Base-by-base conservation (phyloP, 2,329 filamentous ascomycete species). In the Neocatenulostroma microsporum region DNA sequence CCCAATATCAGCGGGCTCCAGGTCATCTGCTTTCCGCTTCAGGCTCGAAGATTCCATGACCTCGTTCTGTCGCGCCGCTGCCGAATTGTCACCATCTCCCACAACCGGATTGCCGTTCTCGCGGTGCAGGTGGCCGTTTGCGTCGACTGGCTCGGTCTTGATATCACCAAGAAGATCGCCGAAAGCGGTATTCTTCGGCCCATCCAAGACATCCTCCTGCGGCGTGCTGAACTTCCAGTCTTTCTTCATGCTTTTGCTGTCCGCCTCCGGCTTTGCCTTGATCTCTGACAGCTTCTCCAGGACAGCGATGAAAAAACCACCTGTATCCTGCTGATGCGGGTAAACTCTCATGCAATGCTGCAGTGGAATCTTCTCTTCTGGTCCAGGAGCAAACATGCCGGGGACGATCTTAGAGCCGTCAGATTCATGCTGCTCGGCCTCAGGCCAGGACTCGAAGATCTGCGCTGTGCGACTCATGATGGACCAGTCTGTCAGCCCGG, bases 241-340 rank as follows among this genome's bases (percentile, higher is more conserved):
- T 30, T 48, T 54, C 40, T 57, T 55, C 15, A 42, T 44, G 34
- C 51, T 54, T 54, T 73, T 74, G 37, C 63, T 57, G 39, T 72
- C 68, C 4, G 74, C 72, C 61, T 91, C 84, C 15, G 80, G 79
- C 60, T 75, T 83, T 7, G 80, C 82, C 58, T 75, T 82, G 59
- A 94, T 87, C 48, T 95, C 91, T 18, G 77, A 74, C 58, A 81
- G 80, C 72, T 98, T 98, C 68, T 95, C 84, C 13, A 98, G 66
- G 0, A 95, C 88, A 1, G 87, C 82, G 57, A 98, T 95, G 67
- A 98, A 98, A 72, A 98, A 98, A 15, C 83, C 89, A 38, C 91
- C 91, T 3, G 91, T 98, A 53, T 98, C 87, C 63, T 98, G 91
- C 56, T 87, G 74, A 61, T 98, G 91, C 21, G 88, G 84, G 60